phyloP scores from a whole-genome alignment of 2,329 filamentous ascomycete genomes.

The Paracoccidioides brasiliensis region DNA sequence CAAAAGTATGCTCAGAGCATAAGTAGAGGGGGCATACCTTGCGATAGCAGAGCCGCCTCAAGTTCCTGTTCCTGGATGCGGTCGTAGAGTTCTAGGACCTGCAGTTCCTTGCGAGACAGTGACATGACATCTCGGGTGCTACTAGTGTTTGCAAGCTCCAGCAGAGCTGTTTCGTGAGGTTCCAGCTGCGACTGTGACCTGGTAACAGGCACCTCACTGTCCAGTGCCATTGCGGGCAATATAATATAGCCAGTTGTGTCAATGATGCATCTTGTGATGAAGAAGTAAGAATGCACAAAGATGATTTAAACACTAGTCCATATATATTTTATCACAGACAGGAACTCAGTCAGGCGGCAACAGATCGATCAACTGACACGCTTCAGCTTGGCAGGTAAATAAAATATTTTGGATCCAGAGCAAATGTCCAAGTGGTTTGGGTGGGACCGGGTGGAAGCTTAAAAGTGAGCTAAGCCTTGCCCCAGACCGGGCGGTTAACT shows the following conservation, averaged over 20 bases:
- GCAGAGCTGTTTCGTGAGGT: slow-evolving; percentile 21
- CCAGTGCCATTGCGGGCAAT: slow-evolving; percentile 23
- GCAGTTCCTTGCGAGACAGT: slow-evolving; percentile 53
- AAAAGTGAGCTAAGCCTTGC: neutral
- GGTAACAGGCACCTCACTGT: slow-evolving; percentile 13
- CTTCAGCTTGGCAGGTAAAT: neutral
- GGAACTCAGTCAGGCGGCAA: neutral
- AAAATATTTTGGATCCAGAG: neutral
- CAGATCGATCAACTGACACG: neutral
- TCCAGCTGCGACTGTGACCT: slow-evolving; percentile 21
- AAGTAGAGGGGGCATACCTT: slow-evolving; percentile 20
- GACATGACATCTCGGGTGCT: slow-evolving; percentile 37
- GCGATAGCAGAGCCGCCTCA: slow-evolving; percentile 53
- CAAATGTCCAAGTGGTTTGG: too few species aligned
- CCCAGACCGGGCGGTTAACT: neutral
- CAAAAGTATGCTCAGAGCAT: neutral
- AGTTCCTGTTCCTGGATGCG: slow-evolving; percentile 57
- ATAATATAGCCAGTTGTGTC: slow-evolving; percentile 1
- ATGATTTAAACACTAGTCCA: neutral
- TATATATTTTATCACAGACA: neutral
- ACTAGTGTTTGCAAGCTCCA: slow-evolving; percentile 31
- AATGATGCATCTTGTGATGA: slow-evolving; percentile 7
- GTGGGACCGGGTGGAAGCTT: neutral
- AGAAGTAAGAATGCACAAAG: neutral
- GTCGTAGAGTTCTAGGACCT: slow-evolving; percentile 57